phyloP scores from a whole-genome alignment of 352 stramenopile genomes.

The Pythium plurisporium region DNA sequence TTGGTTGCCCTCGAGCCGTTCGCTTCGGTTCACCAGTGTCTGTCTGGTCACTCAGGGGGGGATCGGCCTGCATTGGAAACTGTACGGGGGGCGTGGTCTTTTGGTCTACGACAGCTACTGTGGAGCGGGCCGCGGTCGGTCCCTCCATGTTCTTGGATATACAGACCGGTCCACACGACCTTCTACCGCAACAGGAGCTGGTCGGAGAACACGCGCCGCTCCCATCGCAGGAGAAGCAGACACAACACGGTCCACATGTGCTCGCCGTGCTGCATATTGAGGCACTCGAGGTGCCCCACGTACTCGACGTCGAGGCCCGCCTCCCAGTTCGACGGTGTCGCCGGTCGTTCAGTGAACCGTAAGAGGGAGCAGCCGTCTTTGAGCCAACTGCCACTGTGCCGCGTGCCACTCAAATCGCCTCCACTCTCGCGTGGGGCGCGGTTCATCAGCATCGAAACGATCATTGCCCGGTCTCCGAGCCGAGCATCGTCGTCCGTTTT shows the following conservation, averaged over 20 bases:
- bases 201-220: no score
- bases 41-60: no score
- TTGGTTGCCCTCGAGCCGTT: no score
- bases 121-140: no score
- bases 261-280: slow-evolving; percentile 2
- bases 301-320: slow-evolving; percentile 21
- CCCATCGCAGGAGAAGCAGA: slow-evolving; percentile 22
- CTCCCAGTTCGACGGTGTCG: slow-evolving; percentile 3
- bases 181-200: no score
- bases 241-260: slow-evolving; percentile 26
- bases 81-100: no score
- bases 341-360: slow-evolving; percentile 15
- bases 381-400: slow-evolving; percentile 20
- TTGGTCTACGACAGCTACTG: no score
- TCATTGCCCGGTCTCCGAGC: not conserved
- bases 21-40: no score
- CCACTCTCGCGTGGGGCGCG: slow-evolving; percentile 4
- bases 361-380: slow-evolving; percentile 19
- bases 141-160: no score
- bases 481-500: not conserved
- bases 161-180: no score
- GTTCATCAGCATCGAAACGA: slow-evolving; percentile 23
- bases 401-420: no score
- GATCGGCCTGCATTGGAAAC: no score
- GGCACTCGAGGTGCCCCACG: slow-evolving; percentile 21